Conservation (phyloP, 345 rosid genomes). For the Populus davidiana region DNA sequence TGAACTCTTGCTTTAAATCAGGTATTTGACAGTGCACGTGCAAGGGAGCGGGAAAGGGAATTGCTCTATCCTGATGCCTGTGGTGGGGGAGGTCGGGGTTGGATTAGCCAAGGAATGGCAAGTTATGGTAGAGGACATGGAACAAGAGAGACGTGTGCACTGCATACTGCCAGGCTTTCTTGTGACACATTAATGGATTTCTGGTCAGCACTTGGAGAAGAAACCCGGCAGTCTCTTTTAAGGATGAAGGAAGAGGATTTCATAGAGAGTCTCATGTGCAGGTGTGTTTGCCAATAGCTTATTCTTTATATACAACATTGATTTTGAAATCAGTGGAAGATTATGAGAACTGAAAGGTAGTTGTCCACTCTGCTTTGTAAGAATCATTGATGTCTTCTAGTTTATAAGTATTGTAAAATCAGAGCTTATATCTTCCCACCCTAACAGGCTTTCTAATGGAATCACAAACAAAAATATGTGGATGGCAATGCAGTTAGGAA, state of each 20-base stretch:
- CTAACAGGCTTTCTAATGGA: neutral
- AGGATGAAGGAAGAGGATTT: constrained; percentile 99
- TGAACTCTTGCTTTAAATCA: constrained; percentile 43
- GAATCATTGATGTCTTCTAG: neutral
- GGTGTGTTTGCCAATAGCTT: constrained; percentile 48
- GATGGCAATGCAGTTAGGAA: constrained; percentile 4
- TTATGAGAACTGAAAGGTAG: constrained; percentile 11
- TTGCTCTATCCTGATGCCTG: constrained; percentile 98
- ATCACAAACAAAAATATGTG: neutral
- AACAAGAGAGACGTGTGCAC: constrained; percentile 84
- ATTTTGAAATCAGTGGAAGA: constrained; percentile 8
- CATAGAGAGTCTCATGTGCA: constrained; percentile 83
- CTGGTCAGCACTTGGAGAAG: constrained; percentile 91
- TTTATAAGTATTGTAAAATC: neutral
- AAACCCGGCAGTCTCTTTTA: constrained; percentile 74
- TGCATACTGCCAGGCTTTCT: constrained; percentile 93
- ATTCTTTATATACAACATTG: constrained; percentile 14
- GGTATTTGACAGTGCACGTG: constrained; percentile 94
- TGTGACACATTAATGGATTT: constrained; percentile 88
- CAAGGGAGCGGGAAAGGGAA: constrained; percentile 88
- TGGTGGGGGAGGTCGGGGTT: constrained; percentile 94
- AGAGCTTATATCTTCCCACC: neutral
- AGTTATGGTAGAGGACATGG: constrained; percentile 90
- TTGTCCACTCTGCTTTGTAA: constrained; percentile 12
- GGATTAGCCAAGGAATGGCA: constrained; percentile 87